Base-by-base conservation (phyloP, 352 stramenopile species). In the Phytophthora pini region DNA sequence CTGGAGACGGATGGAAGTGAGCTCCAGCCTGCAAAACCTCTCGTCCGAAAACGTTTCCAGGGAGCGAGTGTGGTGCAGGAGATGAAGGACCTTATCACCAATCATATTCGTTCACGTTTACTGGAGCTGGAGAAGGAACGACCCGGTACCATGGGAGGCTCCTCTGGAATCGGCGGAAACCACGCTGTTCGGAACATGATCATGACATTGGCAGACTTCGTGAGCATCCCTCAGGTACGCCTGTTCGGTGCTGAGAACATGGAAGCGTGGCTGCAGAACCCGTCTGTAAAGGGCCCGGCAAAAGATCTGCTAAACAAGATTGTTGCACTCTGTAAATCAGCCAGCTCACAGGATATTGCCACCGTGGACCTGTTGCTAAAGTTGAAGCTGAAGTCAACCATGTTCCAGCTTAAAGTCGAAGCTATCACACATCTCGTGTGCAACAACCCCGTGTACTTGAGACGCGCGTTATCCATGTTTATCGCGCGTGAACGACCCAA, bases 401-500 rank as follows among this genome's bases (percentile, higher is more conserved):
- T 94, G 83, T 94, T 96, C 32, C 88, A 96, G 52, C 69, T 93
- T 5, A 94, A 94, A 55, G 84, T 94, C 22, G 88, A 96, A 69
- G 87, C 83, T 0, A 84, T 96, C 34, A 90, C 84, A 6, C 82
- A 92, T 60, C 73, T 96, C 11, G 86, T 96, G 7, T 78, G 80
- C 12, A 87, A 92, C 29, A 71, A 93, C 17, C 71, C 74, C 20
- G 61, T 80, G 24, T 96, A 94, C 56, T 65, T 96, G 32, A 86
- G 80, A 15, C 77, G 81, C 20, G 88, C 86, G 5, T 54, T 96
- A 4, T 72, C 77, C 9, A 79, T 94, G 27, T 87, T 88, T 55
- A 88, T 96, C 54, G 77, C 72, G 12, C 80, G 84, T 15, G 86
- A 96, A 34, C 77, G 88, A 2, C 82, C 86, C 5, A 94, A 91